phyloP scores from a whole-genome alignment of 1,284 basidiomycete species.

The Boletus hoseneyae region DNA sequence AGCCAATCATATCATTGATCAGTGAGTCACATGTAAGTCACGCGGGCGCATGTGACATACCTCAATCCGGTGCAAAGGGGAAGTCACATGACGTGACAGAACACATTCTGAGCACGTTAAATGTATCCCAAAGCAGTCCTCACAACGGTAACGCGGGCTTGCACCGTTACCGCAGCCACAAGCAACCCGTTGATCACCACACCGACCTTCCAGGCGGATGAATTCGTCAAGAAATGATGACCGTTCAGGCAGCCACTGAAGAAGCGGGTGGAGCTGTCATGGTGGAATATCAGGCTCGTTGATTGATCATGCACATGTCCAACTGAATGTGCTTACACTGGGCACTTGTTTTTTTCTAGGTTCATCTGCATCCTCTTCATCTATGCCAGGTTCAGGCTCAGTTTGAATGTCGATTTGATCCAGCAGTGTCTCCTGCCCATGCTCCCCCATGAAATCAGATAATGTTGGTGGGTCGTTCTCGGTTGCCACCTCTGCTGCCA shows the following conservation, averaged over 20 bases:
- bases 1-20: too few relatives aligned
- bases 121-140: conserved; percentile 2
- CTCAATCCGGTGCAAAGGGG: conserved; percentile 4
- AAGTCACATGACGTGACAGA: background rate
- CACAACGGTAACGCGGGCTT: background rate
- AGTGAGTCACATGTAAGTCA: too few relatives aligned
- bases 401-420: background rate
- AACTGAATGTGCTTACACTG: background rate
- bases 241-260: conserved; percentile 2
- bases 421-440: too few relatives aligned
- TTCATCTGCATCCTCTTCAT: background rate
- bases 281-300: background rate
- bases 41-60: background rate
- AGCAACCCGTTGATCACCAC: background rate
- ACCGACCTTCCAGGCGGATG: background rate
- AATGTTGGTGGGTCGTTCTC: too few relatives aligned
- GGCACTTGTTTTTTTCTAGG: background rate
- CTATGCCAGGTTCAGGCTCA: background rate
- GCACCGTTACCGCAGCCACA: background rate
- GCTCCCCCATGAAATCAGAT: too few relatives aligned
- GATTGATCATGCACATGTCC: background rate
- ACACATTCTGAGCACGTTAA: conserved; percentile 4
- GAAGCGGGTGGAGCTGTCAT: background rate
- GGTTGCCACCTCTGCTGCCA: background rate
- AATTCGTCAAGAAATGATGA: conserved; percentile 5